phyloP scores from a whole-genome alignment of 2,329 filamentous ascomycete species.

The Orbilia ellipsospora region DNA sequence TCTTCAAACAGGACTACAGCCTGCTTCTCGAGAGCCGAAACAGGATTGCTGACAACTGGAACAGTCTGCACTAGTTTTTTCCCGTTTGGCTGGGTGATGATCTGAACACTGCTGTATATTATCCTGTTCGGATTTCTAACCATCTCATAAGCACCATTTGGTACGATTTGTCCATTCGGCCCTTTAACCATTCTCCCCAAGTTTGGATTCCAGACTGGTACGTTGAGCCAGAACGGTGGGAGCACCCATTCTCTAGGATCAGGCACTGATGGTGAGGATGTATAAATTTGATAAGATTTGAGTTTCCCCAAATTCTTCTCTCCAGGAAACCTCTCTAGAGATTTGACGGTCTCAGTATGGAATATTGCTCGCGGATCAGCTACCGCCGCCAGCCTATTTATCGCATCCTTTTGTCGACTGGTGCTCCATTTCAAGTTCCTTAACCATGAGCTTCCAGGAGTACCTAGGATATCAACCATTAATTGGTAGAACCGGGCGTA shows the following conservation, averaged over 20 bases:
- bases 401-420: conserved; percentile 25
- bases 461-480: conserved; percentile 40
- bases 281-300: conserved; percentile 25
- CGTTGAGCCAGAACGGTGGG: conserved; percentile 40
- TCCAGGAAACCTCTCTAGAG: conserved; percentile 1
- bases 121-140: conserved; percentile 46
- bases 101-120: conserved; percentile 45
- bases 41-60: conserved; percentile 41
- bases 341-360: conserved; percentile 16
- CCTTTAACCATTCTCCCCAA: conserved; percentile 5
- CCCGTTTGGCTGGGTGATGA: conserved; percentile 4
- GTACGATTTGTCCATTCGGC: conserved; percentile 4
- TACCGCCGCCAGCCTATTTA: conserved; percentile 12
- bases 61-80: conserved; percentile 15
- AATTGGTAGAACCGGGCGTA: conserved; percentile 43
- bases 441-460: conserved; percentile 37
- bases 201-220: conserved; percentile 34
- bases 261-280: conserved; percentile 23
- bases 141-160: conserved; percentile 26
- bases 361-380: conserved; percentile 13
- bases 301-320: conserved; percentile 26
- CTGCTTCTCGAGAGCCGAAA: conserved; percentile 14
- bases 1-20: conserved; percentile 18
- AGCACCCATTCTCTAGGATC: conserved; percentile 36
- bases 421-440: conserved; percentile 33